Conservation (phyloP, 371 early-diverging fungal species). For the Mucor racemosus region DNA sequence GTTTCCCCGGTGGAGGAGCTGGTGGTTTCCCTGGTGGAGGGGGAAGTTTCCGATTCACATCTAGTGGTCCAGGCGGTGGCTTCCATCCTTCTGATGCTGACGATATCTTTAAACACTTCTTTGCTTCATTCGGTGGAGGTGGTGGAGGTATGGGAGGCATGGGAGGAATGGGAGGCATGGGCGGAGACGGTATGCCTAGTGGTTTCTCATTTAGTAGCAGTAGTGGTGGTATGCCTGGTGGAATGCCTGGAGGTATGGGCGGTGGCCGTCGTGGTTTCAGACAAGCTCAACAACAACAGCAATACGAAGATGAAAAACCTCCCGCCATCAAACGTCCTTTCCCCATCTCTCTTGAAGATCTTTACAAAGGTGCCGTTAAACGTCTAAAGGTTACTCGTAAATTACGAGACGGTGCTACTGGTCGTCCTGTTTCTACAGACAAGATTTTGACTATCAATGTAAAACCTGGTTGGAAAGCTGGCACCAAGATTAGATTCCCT, state of each 20-base stretch:
- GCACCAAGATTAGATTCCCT: conserved; percentile 94
- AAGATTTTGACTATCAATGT: conserved; percentile 88
- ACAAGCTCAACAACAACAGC: conserved; percentile 12
- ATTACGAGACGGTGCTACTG: conserved; percentile 54
- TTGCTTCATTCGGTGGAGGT: conserved; percentile 63
- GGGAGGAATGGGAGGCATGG: conserved; percentile 19
- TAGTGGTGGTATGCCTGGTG: conserved; percentile 19
- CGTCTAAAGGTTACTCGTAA: conserved; percentile 92
- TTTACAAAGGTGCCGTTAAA: conserved; percentile 91
- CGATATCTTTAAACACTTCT: conserved; percentile 91
- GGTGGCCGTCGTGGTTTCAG: conserved; percentile 9
- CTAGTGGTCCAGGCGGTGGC: conserved; percentile 55
- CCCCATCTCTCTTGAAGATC: conserved; percentile 89
- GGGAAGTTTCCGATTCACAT: conserved; percentile 40
- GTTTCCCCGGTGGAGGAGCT: conserved; percentile 46
- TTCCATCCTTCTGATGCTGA: conserved; percentile 88
- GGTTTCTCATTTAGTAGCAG: conserved; percentile 17
- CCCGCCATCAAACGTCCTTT: conserved; percentile 71
- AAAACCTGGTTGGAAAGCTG: conserved; percentile 98
- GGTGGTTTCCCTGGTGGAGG: conserved; percentile 51
- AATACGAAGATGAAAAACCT: conserved; percentile 46
- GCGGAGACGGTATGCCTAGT: conserved; percentile 17
- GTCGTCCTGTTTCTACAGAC: conserved; percentile 62
- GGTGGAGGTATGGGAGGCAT: conserved; percentile 8
- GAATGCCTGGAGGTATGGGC: conserved; percentile 6